Evolutionary conservation across 2,329 filamentous ascomycete genomes (phyloP).

Genomic region (Aspergillus fructus): DNA sequence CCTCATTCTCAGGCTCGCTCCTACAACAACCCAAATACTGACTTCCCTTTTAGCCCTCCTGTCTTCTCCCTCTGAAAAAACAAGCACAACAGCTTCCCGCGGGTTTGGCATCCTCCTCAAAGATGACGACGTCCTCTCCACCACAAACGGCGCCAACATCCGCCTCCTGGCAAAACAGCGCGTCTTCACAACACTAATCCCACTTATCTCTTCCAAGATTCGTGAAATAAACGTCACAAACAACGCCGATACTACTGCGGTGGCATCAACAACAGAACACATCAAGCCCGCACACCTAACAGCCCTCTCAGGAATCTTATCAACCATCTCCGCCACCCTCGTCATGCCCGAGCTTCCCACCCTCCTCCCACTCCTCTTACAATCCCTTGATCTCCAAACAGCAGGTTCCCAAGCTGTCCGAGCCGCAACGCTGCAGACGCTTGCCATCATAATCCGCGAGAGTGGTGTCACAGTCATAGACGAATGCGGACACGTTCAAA

Average conservation of each 20-base stretch:
- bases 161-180: slow-evolving; percentile 64
- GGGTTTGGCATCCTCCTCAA: slow-evolving; percentile 61
- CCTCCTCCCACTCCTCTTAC: slow-evolving; percentile 61
- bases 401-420: slow-evolving; percentile 54
- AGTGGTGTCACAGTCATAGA: slow-evolving; percentile 52
- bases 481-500: slow-evolving; percentile 56
- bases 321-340: slow-evolving; percentile 59
- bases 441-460: slow-evolving; percentile 59
- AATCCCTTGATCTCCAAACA: slow-evolving; percentile 58
- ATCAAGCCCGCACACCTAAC: slow-evolving; percentile 63
- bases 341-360: slow-evolving; percentile 59
- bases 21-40: slow-evolving; percentile 51
- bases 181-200: slow-evolving; percentile 60
- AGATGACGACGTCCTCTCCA: slow-evolving; percentile 60
- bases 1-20: slow-evolving; percentile 55
- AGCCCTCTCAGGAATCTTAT: slow-evolving; percentile 61
- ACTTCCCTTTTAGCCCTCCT: slow-evolving; percentile 49
- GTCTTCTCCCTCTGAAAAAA: slow-evolving; percentile 43
- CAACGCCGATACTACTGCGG: slow-evolving; percentile 26
- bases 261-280: slow-evolving; percentile 24
- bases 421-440: slow-evolving; percentile 58
- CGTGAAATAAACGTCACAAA: slow-evolving; percentile 40
- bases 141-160: slow-evolving; percentile 61
- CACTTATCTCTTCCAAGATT: slow-evolving; percentile 55
- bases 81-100: slow-evolving; percentile 54